These are phyloP conservation scores for Fomitopsis betulina DNA, from an alignment of 1,284 basidiomycete species.

Conservation along the genomic window DNA sequence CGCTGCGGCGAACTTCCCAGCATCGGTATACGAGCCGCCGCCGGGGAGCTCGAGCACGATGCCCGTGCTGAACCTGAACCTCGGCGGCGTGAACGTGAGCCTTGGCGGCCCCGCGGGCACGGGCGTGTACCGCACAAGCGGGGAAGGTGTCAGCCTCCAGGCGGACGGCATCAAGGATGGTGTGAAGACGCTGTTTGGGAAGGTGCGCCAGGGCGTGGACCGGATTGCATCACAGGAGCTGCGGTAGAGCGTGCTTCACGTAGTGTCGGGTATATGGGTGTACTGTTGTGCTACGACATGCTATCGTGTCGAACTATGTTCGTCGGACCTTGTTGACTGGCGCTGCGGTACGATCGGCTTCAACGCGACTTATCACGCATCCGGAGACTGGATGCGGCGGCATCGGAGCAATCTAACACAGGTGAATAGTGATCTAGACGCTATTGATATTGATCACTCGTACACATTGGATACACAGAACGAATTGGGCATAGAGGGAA, in stretches of 20 bases:
- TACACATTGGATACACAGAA: too few species aligned
- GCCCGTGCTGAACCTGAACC: constrained; percentile 80
- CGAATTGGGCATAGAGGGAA: too few species aligned
- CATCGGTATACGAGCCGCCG: constrained; percentile 65
- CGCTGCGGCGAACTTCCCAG: constrained; percentile 56
- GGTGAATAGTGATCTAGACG: too few species aligned
- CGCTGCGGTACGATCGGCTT: too few species aligned
- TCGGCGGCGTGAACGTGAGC: constrained; percentile 88
- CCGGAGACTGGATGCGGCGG: too few species aligned
- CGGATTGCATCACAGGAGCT: constrained; percentile 36
- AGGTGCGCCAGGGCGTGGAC: constrained; percentile 86
- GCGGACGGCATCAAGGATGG: constrained; percentile 82
- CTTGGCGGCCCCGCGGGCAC: constrained; percentile 80
- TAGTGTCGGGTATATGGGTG: neutral
- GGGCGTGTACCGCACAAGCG: constrained; percentile 78
- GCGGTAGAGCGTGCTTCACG: neutral
- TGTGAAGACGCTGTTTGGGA: constrained; percentile 81
- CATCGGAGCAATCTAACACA: too few species aligned
- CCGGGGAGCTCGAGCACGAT: constrained; percentile 63
- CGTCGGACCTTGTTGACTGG: too few species aligned
- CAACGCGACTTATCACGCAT: too few species aligned
- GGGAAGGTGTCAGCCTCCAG: constrained; percentile 62
- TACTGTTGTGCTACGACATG: too few species aligned
- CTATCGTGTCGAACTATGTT: too few species aligned
- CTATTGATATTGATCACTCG: too few species aligned